A percentile compares a stretch with the other conserved stretches of the same genome.
Conservation (phyloP, 192 early-diverging fungal species). For the Backusella tarrabulga region DNA sequence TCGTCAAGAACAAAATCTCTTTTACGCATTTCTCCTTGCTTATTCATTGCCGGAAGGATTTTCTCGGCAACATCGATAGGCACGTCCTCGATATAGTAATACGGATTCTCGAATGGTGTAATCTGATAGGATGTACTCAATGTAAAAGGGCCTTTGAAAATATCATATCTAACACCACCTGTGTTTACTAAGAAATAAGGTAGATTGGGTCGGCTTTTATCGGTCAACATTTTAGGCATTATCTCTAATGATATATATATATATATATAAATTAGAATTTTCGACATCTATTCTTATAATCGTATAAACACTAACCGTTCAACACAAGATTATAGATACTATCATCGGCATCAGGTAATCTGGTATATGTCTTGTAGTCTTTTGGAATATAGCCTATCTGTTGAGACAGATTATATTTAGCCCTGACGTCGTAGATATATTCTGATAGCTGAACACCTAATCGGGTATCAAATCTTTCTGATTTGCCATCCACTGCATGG, state of each 20-base stretch:
- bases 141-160: slow-evolving; percentile 38
- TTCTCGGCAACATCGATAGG: background rate
- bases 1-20: background rate
- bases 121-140: background rate
- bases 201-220: slow-evolving; percentile 39
- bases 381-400: slow-evolving; percentile 47
- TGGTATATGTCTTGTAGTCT: slow-evolving; percentile 48
- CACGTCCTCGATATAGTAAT: background rate
- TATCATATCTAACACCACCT: slow-evolving; percentile 45
- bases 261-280: background rate
- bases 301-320: slow-evolving; percentile 11
- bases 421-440: slow-evolving; percentile 34
- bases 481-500: slow-evolving; percentile 37
- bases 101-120: background rate
- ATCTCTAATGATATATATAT: slow-evolving; percentile 16
- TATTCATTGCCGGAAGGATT: slow-evolving; percentile 26
- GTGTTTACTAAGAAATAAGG: slow-evolving; percentile 42
- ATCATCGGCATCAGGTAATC: slow-evolving; percentile 33
- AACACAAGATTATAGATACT: slow-evolving; percentile 37
- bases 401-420: slow-evolving; percentile 34
- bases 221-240: slow-evolving; percentile 33
- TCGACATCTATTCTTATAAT: background rate
- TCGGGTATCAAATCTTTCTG: slow-evolving; percentile 28
- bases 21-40: slow-evolving; percentile 33
- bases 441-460: slow-evolving; percentile 40